These are phyloP conservation scores for Brasenia schreberi DNA, from an alignment of 164 flowering plant genomes.

Conservation along the genomic window DNA sequence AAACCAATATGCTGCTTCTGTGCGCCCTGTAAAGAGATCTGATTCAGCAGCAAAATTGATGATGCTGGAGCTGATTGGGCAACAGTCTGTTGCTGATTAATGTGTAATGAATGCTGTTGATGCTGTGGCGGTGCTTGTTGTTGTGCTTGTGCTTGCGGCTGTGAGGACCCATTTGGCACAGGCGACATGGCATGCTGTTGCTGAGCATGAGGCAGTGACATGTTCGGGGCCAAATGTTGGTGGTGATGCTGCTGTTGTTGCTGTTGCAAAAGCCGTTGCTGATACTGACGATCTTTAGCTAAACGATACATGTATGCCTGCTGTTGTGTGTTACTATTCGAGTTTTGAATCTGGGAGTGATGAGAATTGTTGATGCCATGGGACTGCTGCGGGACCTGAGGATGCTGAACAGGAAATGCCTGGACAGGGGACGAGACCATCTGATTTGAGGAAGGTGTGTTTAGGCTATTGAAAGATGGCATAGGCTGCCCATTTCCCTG, in stretches of 20 bases:
- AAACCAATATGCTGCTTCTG: background rate
- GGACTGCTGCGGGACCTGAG: constrained; percentile 46
- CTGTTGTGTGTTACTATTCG: constrained; percentile 40
- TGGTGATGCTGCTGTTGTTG: constrained; percentile 40
- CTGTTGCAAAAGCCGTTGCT: constrained; percentile 35
- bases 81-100: constrained; percentile 35
- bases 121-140: background rate
- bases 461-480: constrained; percentile 41
- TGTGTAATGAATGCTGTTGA: background rate
- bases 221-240: constrained; percentile 36
- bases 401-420: constrained; percentile 50
- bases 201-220: constrained; percentile 41
- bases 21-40: background rate
- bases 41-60: constrained; percentile 4
- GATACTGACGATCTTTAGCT: constrained; percentile 65
- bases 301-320: constrained; percentile 52
- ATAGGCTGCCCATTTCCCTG: constrained; percentile 52
- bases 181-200: constrained; percentile 53
- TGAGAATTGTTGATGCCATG: constrained; percentile 41
- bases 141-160: background rate
- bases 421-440: constrained; percentile 43
- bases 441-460: constrained; percentile 51
- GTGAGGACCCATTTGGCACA: constrained; percentile 38
- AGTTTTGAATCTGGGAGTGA: constrained; percentile 54
- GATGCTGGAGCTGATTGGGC: constrained; percentile 21